Conservation (phyloP, 495 filamentous ascomycete genomes). For the Pyrenula aspistea region DNA sequence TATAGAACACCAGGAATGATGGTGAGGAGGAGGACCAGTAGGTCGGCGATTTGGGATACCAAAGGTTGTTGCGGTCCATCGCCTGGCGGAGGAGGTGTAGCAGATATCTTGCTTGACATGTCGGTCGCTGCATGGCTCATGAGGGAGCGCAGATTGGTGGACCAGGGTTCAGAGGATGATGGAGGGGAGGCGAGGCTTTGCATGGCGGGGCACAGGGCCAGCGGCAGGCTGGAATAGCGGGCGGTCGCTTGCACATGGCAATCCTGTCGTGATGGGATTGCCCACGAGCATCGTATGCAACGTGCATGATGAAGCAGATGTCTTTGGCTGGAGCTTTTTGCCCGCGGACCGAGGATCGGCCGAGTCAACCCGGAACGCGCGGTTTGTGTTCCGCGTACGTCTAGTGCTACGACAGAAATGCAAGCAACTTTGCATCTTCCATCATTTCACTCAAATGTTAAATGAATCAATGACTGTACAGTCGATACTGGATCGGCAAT, state of each 20-base stretch:
- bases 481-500: no score
- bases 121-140: background rate
- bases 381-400: background rate
- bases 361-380: background rate
- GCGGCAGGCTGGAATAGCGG: background rate
- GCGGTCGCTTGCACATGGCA: background rate
- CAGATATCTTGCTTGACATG: background rate
- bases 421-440: no score
- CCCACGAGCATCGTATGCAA: background rate
- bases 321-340: background rate
- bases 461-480: no score
- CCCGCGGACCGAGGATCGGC: background rate
- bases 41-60: background rate
- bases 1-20: slow-evolving; percentile 64
- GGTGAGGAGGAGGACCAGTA: slow-evolving; percentile 26
- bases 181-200: background rate
- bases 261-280: background rate
- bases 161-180: background rate
- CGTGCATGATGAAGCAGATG: background rate
- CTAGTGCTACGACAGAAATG: no score
- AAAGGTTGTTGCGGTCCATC: background rate
- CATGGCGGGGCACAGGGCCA: background rate
- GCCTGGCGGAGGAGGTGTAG: background rate
- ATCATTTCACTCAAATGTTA: no score
- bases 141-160: background rate